These are phyloP conservation scores for Protomyces lactucae-debilis DNA, from an alignment of 1,139 yeast species.

Conservation along the genomic window DNA sequence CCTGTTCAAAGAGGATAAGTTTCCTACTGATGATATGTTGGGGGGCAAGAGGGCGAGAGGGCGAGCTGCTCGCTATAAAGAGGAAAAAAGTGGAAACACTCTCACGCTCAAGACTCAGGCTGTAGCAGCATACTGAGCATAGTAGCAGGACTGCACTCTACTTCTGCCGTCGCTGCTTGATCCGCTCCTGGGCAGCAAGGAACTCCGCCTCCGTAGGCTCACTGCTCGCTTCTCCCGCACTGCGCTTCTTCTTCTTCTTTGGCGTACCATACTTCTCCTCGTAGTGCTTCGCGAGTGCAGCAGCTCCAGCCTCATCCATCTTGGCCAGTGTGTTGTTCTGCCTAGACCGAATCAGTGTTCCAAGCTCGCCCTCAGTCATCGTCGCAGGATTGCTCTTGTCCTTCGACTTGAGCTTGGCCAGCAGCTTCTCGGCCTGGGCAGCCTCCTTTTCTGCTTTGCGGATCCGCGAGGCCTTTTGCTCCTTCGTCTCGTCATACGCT, in stretches of 20 bases:
- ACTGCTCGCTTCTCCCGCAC: slow-evolving; percentile 20
- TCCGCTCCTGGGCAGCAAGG: slow-evolving; percentile 26
- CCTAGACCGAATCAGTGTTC: slow-evolving; percentile 14
- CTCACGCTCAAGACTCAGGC: not conserved
- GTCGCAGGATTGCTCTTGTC: slow-evolving; percentile 36
- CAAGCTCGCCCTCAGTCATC: slow-evolving; percentile 45
- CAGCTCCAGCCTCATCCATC: slow-evolving; percentile 15
- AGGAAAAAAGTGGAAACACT: not conserved
- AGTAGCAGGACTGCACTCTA: not conserved
- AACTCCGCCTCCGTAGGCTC: slow-evolving; percentile 30
- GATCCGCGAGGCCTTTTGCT: slow-evolving; percentile 47
- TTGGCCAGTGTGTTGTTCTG: slow-evolving; percentile 9
- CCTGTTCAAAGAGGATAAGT: not conserved
- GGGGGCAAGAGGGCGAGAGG: not conserved
- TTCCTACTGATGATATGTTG: slow-evolving; percentile 1
- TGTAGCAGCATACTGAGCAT: no score
- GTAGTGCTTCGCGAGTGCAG: slow-evolving; percentile 20
- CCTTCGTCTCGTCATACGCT: slow-evolving; percentile 45
- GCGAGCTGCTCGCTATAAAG: not conserved
- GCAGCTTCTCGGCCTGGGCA: slow-evolving; percentile 60
- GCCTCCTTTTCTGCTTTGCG: slow-evolving; percentile 56
- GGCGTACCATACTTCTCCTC: slow-evolving; percentile 25
- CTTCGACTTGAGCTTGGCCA: slow-evolving; percentile 47
- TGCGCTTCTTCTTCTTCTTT: slow-evolving; percentile 14
- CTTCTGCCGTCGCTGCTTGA: slow-evolving; percentile 20